phyloP scores from a whole-genome alignment of 768 basidiomycete species.

The Russula griseocarnosa region DNA sequence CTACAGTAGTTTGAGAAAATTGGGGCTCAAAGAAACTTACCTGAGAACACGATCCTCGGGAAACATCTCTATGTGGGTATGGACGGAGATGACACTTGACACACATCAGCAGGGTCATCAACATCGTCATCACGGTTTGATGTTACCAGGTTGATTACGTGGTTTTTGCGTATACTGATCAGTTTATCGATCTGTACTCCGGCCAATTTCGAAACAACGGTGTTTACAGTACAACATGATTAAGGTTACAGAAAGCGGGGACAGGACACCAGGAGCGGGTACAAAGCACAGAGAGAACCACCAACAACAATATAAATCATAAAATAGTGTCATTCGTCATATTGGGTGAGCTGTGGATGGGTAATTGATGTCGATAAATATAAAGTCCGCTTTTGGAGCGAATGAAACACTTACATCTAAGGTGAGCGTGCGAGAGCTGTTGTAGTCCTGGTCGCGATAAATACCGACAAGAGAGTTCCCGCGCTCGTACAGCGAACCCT shows the following conservation, averaged over 20 bases:
- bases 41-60: too few species aligned
- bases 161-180: background rate
- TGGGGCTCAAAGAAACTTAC: too few species aligned
- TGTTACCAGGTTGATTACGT: background rate
- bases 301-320: background rate
- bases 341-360: slow-evolving; percentile 51
- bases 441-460: slow-evolving; percentile 89
- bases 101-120: too few species aligned
- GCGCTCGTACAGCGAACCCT: slow-evolving; percentile 87
- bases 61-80: too few species aligned
- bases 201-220: background rate
- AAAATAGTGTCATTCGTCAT: slow-evolving; percentile 45
- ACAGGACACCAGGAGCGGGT: background rate
- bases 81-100: too few species aligned
- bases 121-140: background rate
- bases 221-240: background rate
- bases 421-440: slow-evolving; percentile 87
- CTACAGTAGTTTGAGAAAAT: too few species aligned
- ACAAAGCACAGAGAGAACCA: background rate
- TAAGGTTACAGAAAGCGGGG: slow-evolving; percentile 5
- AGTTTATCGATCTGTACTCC: background rate
- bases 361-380: background rate
- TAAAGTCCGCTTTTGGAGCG: background rate
- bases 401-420: slow-evolving; percentile 61
- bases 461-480: slow-evolving; percentile 91